phyloP scores from a whole-genome alignment of 805 yeast species.

The Zygosaccharomyces lentus region DNA sequence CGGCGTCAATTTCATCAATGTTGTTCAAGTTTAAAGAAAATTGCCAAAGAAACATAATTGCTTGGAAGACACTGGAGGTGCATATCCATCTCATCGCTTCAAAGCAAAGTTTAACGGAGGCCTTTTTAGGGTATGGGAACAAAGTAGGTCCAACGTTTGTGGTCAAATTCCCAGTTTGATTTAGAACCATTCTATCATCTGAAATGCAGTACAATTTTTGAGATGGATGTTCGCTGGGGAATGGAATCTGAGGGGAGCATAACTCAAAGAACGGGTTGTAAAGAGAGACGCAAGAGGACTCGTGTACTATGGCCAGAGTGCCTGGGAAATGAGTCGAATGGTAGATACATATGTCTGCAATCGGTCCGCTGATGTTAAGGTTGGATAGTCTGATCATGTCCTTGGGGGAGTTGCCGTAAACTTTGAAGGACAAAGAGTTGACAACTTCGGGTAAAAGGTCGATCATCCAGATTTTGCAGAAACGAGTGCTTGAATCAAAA shows the following conservation, averaged over 20 bases:
- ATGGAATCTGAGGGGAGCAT: constrained; percentile 37
- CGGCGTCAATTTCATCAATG: background rate
- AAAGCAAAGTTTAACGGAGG: constrained; percentile 17
- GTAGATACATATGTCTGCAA: constrained; percentile 10
- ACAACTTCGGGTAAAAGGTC: constrained; percentile 26
- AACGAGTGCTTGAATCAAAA: constrained; percentile 40
- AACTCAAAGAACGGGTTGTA: constrained; percentile 31
- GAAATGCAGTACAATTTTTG: constrained; percentile 46
- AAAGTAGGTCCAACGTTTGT: constrained; percentile 38
- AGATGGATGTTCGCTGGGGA: constrained; percentile 33
- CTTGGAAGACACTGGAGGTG: constrained; percentile 12
- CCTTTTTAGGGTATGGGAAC: constrained; percentile 14
- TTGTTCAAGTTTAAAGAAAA: background rate
- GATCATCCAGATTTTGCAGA: constrained; percentile 48
- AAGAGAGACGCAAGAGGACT: constrained; percentile 35
- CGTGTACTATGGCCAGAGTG: constrained; percentile 15
- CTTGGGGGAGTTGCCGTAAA: constrained; percentile 29
- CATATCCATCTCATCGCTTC: constrained; percentile 22
- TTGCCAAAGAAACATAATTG: constrained; percentile 27
- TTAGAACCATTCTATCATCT: constrained; percentile 36
- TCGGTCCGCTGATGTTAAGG: constrained; percentile 7
- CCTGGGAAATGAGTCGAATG: constrained; percentile 14
- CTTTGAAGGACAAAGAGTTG: constrained; percentile 25
- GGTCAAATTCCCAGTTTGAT: constrained; percentile 56
- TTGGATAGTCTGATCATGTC: constrained; percentile 19